phyloP scores from a whole-genome alignment of 805 yeast species.

The Suhomyces tanzawaensis region DNA sequence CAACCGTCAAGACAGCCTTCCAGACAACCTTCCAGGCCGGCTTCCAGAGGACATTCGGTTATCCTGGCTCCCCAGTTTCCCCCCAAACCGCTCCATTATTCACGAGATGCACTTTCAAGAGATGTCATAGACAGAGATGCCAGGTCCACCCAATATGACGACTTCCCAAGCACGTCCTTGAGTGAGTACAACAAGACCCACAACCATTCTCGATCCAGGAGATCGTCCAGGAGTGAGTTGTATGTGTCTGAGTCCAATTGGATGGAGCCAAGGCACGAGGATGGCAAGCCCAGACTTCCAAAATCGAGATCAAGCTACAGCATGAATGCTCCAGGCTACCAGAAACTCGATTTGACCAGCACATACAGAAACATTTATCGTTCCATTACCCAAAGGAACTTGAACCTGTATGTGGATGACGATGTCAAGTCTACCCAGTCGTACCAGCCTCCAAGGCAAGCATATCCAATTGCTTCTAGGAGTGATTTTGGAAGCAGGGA shows the following conservation, averaged over 20 bases:
- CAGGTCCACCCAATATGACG: conserved; percentile 9
- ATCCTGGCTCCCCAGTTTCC: not conserved
- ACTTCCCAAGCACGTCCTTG: conserved; percentile 34
- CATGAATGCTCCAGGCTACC: conserved; percentile 15
- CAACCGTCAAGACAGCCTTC: conserved; percentile 17
- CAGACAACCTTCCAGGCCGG: conserved; percentile 2
- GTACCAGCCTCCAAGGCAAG: conserved; percentile 13
- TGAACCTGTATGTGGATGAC: conserved; percentile 17
- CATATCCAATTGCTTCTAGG: not conserved
- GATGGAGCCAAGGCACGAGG: conserved; percentile 44
- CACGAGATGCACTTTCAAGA: conserved; percentile 8
- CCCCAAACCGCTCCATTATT: conserved; percentile 1
- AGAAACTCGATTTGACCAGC: conserved; percentile 21
- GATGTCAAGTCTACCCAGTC: conserved; percentile 15
- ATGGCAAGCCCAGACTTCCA: conserved; percentile 5
- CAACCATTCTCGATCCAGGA: conserved; percentile 24
- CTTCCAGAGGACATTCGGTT: conserved; percentile 3
- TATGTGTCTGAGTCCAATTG: conserved; percentile 47
- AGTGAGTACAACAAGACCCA: conserved; percentile 33
- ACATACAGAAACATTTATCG: conserved; percentile 36
- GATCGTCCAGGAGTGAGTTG: conserved; percentile 40
- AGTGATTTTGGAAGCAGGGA: not conserved
- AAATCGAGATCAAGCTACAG: conserved; percentile 26
- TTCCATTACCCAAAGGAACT: conserved; percentile 34
- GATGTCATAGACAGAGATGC: conserved; percentile 8